A percentile compares a stretch with the other conserved stretches of the same genome.
phyloP scores from a whole-genome alignment of 768 basidiomycete species.

The Collybia sordida region DNA sequence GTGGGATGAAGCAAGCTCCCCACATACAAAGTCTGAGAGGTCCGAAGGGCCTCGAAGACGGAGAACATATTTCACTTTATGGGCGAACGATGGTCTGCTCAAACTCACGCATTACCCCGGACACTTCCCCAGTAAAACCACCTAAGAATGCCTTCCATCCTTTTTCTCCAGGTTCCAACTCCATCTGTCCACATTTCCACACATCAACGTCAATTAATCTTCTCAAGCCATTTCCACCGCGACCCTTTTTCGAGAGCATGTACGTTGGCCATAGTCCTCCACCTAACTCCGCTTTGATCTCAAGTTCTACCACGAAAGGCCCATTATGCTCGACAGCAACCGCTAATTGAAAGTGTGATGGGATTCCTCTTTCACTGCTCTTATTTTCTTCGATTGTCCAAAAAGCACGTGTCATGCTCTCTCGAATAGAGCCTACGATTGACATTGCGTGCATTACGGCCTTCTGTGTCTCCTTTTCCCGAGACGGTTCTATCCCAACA shows the following conservation, averaged over 20 bases:
- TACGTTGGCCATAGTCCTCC: slow-evolving; percentile 18
- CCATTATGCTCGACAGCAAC: slow-evolving; percentile 17
- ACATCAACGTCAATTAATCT: slow-evolving; percentile 16
- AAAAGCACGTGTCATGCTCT: slow-evolving; percentile 8
- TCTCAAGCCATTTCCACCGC: slow-evolving; percentile 8
- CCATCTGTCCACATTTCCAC: slow-evolving; percentile 20
- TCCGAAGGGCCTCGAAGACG: background rate
- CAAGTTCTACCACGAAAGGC: slow-evolving; percentile 15
- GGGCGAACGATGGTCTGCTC: slow-evolving; percentile 16
- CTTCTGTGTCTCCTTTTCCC: slow-evolving; percentile 14
- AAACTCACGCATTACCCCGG: slow-evolving; percentile 15
- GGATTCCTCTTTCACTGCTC: slow-evolving; percentile 20
- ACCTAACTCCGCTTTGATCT: slow-evolving; percentile 18
- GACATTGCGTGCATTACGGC: slow-evolving; percentile 21
- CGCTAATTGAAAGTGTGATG: slow-evolving; percentile 17
- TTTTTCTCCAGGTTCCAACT: slow-evolving; percentile 15
- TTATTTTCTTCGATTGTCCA: slow-evolving; percentile 22
- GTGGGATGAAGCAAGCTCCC: background rate
- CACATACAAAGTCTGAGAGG: background rate
- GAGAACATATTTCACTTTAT: background rate
- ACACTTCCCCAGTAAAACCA: slow-evolving; percentile 16
- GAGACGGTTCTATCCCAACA: slow-evolving; percentile 13
- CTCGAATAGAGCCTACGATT: slow-evolving; percentile 13
- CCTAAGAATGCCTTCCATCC: slow-evolving; percentile 20
- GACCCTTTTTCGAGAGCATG: slow-evolving; percentile 17